Evolutionary conservation across 2,329 filamentous ascomycete species (phyloP), one percentile per base, ranked within the genome.

Genomic region (Aspergillus quadricinctus): DNA sequence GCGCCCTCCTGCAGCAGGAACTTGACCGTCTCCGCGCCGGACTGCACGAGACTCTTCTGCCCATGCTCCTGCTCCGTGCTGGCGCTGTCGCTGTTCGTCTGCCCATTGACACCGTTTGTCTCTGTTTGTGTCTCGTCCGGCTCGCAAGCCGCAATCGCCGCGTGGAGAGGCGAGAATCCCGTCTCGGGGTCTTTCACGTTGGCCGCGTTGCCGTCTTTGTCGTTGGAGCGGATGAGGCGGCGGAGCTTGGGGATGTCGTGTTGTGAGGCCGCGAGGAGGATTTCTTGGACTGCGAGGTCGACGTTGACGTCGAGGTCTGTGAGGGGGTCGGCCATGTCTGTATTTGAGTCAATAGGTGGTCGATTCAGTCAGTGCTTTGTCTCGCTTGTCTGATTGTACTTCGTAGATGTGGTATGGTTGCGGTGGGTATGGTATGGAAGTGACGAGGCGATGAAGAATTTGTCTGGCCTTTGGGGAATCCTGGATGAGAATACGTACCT

Each of bases 111-210:
- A 3, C 74, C 14, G 17, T 37, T 37, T 2, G 31, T 37, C 14
- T 17, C 31, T 37, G 14, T 7, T 7, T 37, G 31, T 1, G 14
- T 63, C 4, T 68, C 64, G 35, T 76, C 72, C 7, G 70, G 64
- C 49, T 80, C 85, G 67, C 87, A 90, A 3, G 87, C 82, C n/a
- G 90, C 88, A 69, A 97, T 90, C 41, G 92, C 91, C 23, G 92
- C 89, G 75, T 97, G 94, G 14, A 97, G 81, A 9, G 93, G 92
- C 8, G 92, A 92, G 73, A 88, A 91, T 58, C 90, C 90, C 0
- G 92, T 96, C 58, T 88, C 85, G 5, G 88, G 83, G 69, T 97
- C 93, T 73, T 93, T 91, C 4, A 88, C 85, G 71, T 88, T 92
- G 31, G 78, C 90, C 77, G 77, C 87, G 50, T 81, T 84, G 3